Conservation (phyloP, 78 protist species). For the Dictyostelium brefeldianum region DNA sequence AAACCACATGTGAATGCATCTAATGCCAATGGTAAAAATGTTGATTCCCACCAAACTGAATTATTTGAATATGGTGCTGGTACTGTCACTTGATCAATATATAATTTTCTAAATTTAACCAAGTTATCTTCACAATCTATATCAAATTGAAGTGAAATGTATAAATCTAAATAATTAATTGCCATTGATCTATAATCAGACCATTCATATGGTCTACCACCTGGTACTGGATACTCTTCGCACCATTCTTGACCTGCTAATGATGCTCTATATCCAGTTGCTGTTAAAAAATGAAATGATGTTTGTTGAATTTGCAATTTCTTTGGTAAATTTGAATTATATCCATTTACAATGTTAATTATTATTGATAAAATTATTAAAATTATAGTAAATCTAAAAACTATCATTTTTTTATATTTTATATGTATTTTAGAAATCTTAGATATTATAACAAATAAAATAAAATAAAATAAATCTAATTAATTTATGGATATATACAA, state of each 20-base stretch:
- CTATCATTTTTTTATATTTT: no score
- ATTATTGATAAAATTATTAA: not conserved
- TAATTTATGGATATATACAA: no score
- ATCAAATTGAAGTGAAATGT: conserved; percentile 23
- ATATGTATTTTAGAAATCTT: no score
- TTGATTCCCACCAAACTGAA: not conserved
- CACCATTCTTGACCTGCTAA: conserved; percentile 2
- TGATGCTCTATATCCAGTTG: conserved; percentile 7
- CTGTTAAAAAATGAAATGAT: conserved; percentile 10
- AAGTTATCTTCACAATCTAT: conserved; percentile 8
- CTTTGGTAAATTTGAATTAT: not conserved
- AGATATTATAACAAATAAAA: no score
- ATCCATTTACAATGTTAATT: not conserved
- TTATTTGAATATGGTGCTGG: not conserved
- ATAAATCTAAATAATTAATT: not conserved
- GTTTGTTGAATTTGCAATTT: conserved; percentile 12
- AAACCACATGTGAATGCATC: conserved; percentile 40
- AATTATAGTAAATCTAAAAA: no score
- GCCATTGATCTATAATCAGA: not conserved
- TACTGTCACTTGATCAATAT: not conserved
- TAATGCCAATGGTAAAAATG: not conserved
- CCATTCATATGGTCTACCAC: conserved; percentile 30
- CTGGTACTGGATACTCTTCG: not conserved
- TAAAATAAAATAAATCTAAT: no score
- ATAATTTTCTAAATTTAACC: not conserved